phyloP scores from a whole-genome alignment of 176 grass and related monocot species.

The Oryza meyeriana region DNA sequence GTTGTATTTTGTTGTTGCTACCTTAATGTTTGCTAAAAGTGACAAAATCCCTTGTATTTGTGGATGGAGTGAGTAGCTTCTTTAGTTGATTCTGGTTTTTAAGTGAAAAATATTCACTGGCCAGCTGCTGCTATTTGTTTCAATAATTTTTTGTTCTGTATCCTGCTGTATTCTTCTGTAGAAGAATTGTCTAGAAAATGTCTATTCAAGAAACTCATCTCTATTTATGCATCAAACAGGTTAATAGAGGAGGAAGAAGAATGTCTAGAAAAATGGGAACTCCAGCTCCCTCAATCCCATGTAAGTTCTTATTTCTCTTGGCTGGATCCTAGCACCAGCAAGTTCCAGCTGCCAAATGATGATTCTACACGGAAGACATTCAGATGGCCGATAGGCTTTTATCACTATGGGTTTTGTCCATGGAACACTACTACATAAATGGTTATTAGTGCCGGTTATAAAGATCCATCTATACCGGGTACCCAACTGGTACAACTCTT shows the following conservation, averaged over 20 bases:
- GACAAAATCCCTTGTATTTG: too few species aligned
- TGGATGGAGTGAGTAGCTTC: too few species aligned
- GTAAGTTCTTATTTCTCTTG: slow-evolving; percentile 62
- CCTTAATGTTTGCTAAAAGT: too few species aligned
- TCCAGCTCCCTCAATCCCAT: slow-evolving; percentile 62
- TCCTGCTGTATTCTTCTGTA: too few species aligned
- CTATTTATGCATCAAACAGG: slow-evolving; percentile 46
- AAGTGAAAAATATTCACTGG: too few species aligned
- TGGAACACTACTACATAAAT: too few species aligned
- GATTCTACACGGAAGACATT: slow-evolving; percentile 14
- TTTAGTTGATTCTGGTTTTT: not conserved
- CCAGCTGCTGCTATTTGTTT: not conserved
- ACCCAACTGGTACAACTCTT: too few species aligned
- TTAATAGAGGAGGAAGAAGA: slow-evolving; percentile 61
- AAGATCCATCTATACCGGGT: too few species aligned
- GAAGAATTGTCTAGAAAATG: not conserved
- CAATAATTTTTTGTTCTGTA: not conserved
- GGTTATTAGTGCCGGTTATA: too few species aligned
- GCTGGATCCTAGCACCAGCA: slow-evolving; percentile 42
- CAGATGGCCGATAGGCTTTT: slow-evolving; percentile 79
- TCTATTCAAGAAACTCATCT: not conserved
- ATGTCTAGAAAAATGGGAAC: slow-evolving; percentile 57
- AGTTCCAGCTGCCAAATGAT: slow-evolving; percentile 48
- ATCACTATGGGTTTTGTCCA: too few species aligned
- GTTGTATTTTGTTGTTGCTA: too few species aligned